Conservation (phyloP, 1,284 basidiomycete genomes). For the Puccinia horiana region DNA sequence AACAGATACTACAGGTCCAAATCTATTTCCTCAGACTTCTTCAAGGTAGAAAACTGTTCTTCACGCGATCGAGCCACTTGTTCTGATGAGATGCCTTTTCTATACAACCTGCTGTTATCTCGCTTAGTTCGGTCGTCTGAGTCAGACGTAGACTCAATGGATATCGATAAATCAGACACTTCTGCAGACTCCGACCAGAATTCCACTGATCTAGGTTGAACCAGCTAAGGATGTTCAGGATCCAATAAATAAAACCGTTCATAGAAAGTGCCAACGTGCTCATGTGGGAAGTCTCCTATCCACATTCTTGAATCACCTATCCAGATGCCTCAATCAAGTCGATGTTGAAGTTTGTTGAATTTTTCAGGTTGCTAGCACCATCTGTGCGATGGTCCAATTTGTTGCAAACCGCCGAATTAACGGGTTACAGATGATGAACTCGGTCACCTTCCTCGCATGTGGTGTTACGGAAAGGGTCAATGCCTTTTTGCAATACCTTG, state of each 20-base stretch:
- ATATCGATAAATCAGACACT: neutral
- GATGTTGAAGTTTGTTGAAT: neutral
- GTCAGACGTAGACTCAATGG: neutral
- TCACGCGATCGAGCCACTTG: too few species aligned
- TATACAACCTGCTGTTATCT: neutral
- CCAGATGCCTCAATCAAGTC: too few species aligned
- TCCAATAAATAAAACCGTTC: neutral
- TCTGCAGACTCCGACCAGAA: neutral
- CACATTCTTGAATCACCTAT: too few species aligned
- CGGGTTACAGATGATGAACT: slow-evolving; percentile 9
- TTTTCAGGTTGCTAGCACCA: neutral
- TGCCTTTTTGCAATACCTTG: neutral
- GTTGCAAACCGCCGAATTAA: neutral
- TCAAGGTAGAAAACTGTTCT: neutral
- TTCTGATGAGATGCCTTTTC: neutral
- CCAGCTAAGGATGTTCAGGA: neutral
- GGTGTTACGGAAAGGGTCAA: slow-evolving; percentile 7
- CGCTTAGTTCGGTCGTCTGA: neutral
- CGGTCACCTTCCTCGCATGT: neutral
- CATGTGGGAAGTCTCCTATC: neutral
- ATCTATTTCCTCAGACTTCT: neutral
- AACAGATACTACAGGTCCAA: neutral
- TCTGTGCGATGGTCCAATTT: neutral
- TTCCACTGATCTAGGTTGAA: neutral
- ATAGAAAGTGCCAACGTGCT: neutral